Base-by-base conservation (phyloP, 352 stramenopile species). In the Phytopythium ostracodes region DNA sequence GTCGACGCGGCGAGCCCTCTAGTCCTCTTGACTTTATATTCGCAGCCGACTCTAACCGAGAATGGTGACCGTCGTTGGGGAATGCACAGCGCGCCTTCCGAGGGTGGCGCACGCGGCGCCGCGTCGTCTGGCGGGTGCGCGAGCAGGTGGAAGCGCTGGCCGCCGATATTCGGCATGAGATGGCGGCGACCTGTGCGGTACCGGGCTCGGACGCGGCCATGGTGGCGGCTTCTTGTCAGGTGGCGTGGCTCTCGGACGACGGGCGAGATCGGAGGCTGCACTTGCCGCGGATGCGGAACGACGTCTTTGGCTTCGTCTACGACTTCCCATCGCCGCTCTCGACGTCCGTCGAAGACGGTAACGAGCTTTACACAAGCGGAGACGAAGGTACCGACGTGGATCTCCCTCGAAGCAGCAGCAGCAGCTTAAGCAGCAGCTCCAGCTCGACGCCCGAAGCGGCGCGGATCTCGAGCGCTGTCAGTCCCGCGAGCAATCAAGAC, bases 101-200 rank as follows among this genome's bases (percentile, higher is more conserved):
- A 14, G 81, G 79, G 53, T 91, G 78, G 75, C 70, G 79, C 42
- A 62, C 71, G 38, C 77, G 79, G 20, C 52, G 49, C 36, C 71
- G 77, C 43, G 59, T 89, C 31, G 76, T 91, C 36, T 73, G 71
- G 64, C 59, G 55, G 44, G 79, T 91, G 50, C 72, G 77, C 14
- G 44, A 66, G 20, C 70, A 88, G 57, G 49, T 88, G 25, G 64
- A 75, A 31, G 62, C 70, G 50, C 64, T 88, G 56, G 72, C 81
- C 40, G 67, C 49, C 40, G 70, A 72, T 11, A 72, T 87, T 47
- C 66, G 74, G 44, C 66, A 44, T 18, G 63, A 77, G 60, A 18
- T 87, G 43, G 68, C 72, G 49, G 59, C 73, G 38, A 59, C 73
- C 46, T 71, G 70, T 31, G 27, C 72, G 63, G 56, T 84, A 25